These are phyloP conservation scores for Tripidium arundinaceum DNA, from an alignment of 202 grass and related monocot genomes.

Conservation along the genomic window DNA sequence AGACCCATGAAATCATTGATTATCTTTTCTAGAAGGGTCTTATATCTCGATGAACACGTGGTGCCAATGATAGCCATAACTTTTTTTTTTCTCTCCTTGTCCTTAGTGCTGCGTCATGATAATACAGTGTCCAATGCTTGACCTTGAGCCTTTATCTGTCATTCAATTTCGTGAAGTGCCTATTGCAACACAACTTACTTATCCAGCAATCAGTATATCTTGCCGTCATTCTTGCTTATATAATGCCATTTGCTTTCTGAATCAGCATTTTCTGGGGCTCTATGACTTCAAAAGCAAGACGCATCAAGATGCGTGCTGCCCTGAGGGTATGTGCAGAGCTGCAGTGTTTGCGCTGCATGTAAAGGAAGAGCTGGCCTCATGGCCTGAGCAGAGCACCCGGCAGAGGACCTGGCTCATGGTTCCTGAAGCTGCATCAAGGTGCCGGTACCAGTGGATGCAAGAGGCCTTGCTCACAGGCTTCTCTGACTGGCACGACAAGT, in stretches of 20 bases:
- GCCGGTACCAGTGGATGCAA: conserved; percentile 82
- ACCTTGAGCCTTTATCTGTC: neutral
- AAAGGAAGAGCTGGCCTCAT: conserved; percentile 74
- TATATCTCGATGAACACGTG: neutral
- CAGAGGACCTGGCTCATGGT: conserved; percentile 69
- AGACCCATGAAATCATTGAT: neutral
- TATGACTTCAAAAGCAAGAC: conserved; percentile 97
- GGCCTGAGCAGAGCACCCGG: conserved; percentile 90
- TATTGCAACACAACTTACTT: conserved; percentile 2
- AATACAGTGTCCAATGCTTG: neutral
- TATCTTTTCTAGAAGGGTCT: neutral
- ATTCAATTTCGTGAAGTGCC: neutral
- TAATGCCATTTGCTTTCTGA: neutral
- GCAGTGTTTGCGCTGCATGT: conserved; percentile 83
- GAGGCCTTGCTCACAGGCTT: conserved; percentile 73
- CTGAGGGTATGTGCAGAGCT: conserved; percentile 83
- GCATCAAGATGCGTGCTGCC: conserved; percentile 83
- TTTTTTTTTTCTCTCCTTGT: neutral
- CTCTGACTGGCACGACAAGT: conserved; percentile 53
- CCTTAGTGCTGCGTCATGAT: conserved; percentile 2
- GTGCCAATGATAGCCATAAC: neutral
- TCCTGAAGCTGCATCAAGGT: conserved; percentile 57
- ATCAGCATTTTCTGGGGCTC: conserved; percentile 70
- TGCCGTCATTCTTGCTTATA: conserved; percentile 16
- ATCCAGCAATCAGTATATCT: neutral